Conservation (phyloP, 164 flowering plant genomes). For the Magnolia changhungtana region DNA sequence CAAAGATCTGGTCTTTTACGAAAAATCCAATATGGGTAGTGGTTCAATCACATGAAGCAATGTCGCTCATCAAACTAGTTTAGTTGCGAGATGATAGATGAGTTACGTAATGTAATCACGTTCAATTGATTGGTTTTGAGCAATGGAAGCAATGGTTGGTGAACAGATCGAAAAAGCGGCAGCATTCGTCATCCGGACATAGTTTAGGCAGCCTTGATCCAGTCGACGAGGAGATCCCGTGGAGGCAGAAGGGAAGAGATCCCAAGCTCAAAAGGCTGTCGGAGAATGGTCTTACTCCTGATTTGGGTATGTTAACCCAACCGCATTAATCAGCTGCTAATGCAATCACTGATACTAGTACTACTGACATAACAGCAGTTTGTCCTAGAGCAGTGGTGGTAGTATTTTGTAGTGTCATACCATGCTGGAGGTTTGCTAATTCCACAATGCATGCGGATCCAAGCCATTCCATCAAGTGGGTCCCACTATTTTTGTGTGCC, state of each 20-base stretch:
- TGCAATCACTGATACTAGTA: neutral
- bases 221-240: constrained; percentile 58
- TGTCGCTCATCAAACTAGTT: no score
- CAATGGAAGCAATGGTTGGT: constrained; percentile 1
- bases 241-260: constrained; percentile 28
- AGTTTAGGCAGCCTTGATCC: constrained; percentile 57
- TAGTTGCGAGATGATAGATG: neutral
- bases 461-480: no score
- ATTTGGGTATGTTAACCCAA: constrained; percentile 36
- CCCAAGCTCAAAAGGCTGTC: constrained; percentile 48
- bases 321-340: neutral
- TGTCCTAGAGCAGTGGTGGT: neutral
- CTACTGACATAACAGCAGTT: no score
- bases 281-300: constrained; percentile 43
- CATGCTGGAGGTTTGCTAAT: neutral
- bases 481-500: no score
- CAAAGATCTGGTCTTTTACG: neutral
- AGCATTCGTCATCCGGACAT: constrained; percentile 45
- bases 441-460: no score
- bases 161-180: constrained; percentile 48
- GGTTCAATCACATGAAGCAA: neutral
- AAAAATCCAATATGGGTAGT: neutral
- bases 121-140: neutral
- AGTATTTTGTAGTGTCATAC: neutral
- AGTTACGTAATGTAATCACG: neutral